Conservation (phyloP, 805 yeast genomes). For the Pichia californica region DNA sequence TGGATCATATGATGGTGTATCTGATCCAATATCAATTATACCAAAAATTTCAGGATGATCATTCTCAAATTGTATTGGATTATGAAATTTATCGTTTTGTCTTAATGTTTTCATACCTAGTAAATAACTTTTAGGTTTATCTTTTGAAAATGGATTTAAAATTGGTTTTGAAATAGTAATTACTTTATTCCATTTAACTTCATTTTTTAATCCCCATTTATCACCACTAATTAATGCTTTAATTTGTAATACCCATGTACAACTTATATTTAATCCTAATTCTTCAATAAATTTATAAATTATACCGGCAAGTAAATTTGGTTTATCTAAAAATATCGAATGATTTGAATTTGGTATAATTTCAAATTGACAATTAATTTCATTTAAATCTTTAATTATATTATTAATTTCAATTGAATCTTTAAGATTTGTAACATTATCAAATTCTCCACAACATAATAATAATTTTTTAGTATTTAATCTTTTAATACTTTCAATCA, state of each 20-base stretch:
- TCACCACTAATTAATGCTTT: slow-evolving; percentile 59
- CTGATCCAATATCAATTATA: slow-evolving; percentile 63
- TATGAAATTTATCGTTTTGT: slow-evolving; percentile 54
- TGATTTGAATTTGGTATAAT: slow-evolving; percentile 54
- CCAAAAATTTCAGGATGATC: slow-evolving; percentile 47
- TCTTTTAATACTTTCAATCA: slow-evolving; percentile 34
- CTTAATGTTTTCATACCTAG: slow-evolving; percentile 72
- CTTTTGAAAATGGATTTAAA: slow-evolving; percentile 21
- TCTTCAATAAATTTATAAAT: slow-evolving; percentile 50
- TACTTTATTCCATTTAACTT: slow-evolving; percentile 60
- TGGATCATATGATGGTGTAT: slow-evolving; percentile 68
- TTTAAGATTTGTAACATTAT: slow-evolving; percentile 43
- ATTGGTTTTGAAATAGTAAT: slow-evolving; percentile 44
- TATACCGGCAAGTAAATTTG: slow-evolving; percentile 57
- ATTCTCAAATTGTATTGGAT: slow-evolving; percentile 49
- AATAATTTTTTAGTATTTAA: slow-evolving; percentile 38
- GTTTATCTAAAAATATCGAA: slow-evolving; percentile 54
- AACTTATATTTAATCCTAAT: slow-evolving; percentile 45
- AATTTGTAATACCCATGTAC: slow-evolving; percentile 64
- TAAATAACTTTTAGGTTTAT: slow-evolving; percentile 37
- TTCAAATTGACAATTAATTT: slow-evolving; percentile 29
- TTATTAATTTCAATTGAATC: neutral
- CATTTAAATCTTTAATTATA: slow-evolving; percentile 21
- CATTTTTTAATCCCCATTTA: slow-evolving; percentile 77
- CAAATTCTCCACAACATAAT: slow-evolving; percentile 55